Percentiles rank a stretch among this genome's conserved stretches.
Conservation (phyloP, 768 basidiomycete genomes). For the Cytidiella melzeri region DNA sequence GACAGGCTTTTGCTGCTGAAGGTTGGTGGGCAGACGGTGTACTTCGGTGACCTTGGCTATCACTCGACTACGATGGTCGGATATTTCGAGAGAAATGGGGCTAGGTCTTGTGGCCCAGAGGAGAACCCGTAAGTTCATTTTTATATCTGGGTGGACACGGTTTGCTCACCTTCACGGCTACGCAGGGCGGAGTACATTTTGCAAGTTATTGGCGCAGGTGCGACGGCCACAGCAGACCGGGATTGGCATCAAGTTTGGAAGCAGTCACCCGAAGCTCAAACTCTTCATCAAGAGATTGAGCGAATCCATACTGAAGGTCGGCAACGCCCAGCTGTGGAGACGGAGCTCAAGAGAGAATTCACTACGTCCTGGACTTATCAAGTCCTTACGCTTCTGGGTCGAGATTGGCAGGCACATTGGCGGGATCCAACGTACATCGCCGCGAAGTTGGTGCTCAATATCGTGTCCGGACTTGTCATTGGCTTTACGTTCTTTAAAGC, state of each 20-base stretch:
- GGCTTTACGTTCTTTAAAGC: conserved; percentile 59
- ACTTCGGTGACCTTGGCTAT: conserved; percentile 60
- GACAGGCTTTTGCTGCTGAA: conserved; percentile 73
- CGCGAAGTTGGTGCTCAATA: conserved; percentile 52
- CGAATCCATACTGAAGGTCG: conserved; percentile 34
- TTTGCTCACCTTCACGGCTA: neutral
- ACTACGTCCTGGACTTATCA: conserved; percentile 52
- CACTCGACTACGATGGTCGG: conserved; percentile 55
- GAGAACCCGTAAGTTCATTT: conserved; percentile 55
- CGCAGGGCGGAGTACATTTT: conserved; percentile 45
- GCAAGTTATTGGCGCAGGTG: conserved; percentile 41
- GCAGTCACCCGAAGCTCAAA: conserved; percentile 33
- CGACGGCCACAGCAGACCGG: conserved; percentile 37
- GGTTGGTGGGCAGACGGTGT: conserved; percentile 68
- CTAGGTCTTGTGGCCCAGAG: conserved; percentile 46
- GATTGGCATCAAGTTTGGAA: conserved; percentile 51
- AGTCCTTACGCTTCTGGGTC: conserved; percentile 35
- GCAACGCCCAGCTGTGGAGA: conserved; percentile 19
- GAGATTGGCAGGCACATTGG: conserved; percentile 45
- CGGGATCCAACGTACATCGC: conserved; percentile 53
- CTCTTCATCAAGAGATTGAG: conserved; percentile 37
- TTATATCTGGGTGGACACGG: neutral
- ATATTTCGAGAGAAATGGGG: conserved; percentile 73
- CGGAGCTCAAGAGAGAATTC: conserved; percentile 27
- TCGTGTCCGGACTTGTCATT: conserved; percentile 49